A percentile compares a stretch with the other conserved stretches of the same genome.
Evolutionary conservation across 495 filamentous ascomycete species (phyloP).

Genomic region (Aspergillus taichungensis): DNA sequence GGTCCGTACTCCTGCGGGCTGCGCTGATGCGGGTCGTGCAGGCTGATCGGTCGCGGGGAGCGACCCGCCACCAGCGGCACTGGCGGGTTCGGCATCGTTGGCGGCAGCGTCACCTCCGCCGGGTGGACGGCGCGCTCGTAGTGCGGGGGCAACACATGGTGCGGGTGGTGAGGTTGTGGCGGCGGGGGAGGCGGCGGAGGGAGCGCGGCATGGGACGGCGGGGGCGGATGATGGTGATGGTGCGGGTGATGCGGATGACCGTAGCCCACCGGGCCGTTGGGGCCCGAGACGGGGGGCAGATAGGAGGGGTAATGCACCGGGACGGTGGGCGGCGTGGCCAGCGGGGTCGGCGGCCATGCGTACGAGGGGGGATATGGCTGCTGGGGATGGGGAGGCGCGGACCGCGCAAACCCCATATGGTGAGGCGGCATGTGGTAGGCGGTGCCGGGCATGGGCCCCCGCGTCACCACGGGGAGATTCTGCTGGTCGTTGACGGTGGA

Average conservation of each 20-base stretch:
- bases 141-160: conserved; percentile 11
- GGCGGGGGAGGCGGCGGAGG: conserved; percentile 7
- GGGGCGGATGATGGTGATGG: conserved; percentile 21
- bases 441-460: conserved; percentile 51
- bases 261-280: conserved; percentile 24
- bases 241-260: conserved; percentile 20
- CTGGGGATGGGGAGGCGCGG: conserved; percentile 35
- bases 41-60: conserved; percentile 25
- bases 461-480: conserved; percentile 55
- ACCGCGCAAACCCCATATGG: conserved; percentile 41
- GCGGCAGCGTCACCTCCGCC: conserved; percentile 19
- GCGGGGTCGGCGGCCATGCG: conserved; percentile 58
- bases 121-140: conserved; percentile 30
- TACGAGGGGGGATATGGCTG: conserved; percentile 42
- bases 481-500: conserved; percentile 84
- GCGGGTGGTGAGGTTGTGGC: conserved; percentile 5
- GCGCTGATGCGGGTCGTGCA: conserved; percentile 19
- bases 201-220: background rate
- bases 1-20: conserved; percentile 26
- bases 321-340: conserved; percentile 35
- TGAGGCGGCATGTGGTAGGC: conserved; percentile 44
- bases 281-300: conserved; percentile 25
- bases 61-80: conserved; percentile 21
- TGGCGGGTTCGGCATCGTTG: conserved; percentile 14
- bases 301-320: conserved; percentile 30